phyloP scores from a whole-genome alignment of 495 filamentous ascomycete species.

The Physcia stellaris region DNA sequence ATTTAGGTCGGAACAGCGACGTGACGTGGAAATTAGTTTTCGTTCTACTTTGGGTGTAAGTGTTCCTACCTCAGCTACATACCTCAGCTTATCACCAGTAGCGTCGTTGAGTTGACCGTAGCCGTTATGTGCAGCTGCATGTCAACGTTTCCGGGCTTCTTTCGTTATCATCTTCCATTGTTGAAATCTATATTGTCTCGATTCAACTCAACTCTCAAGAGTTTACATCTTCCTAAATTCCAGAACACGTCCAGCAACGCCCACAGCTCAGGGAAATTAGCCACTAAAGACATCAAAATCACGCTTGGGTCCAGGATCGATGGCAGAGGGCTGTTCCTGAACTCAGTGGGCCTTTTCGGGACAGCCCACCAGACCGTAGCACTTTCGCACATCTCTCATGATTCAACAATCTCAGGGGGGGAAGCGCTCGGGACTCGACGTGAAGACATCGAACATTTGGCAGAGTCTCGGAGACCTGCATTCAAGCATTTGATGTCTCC shows the following conservation, averaged over 20 bases:
- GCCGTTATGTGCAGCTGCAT: slow-evolving; percentile 13
- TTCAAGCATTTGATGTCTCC: too few relatives aligned
- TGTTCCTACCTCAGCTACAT: neutral
- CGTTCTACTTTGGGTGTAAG: slow-evolving; percentile 6
- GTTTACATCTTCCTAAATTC: neutral
- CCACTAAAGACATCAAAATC: slow-evolving; percentile 3
- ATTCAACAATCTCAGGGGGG: neutral
- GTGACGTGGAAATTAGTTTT: slow-evolving; percentile 1
- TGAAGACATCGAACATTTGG: neutral
- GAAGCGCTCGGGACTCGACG: neutral
- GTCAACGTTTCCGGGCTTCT: slow-evolving; percentile 6
- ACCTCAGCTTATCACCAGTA: too few relatives aligned
- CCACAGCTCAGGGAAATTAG: neutral
- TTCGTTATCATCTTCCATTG: slow-evolving; percentile 6
- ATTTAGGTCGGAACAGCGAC: slow-evolving; percentile 1
- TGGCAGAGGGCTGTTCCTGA: slow-evolving; percentile 2
- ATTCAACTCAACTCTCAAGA: neutral
- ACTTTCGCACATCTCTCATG: neutral
- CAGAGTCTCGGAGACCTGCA: too few relatives aligned
- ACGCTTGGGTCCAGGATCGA: slow-evolving; percentile 1
- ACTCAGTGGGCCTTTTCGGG: slow-evolving; percentile 1
- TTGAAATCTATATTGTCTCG: slow-evolving; percentile 2
- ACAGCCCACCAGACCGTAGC: neutral
- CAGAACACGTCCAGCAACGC: neutral
- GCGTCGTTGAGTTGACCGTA: slow-evolving; percentile 8